Base-by-base conservation (phyloP, 257 asterid genomes). In the Solanum microdontum region DNA sequence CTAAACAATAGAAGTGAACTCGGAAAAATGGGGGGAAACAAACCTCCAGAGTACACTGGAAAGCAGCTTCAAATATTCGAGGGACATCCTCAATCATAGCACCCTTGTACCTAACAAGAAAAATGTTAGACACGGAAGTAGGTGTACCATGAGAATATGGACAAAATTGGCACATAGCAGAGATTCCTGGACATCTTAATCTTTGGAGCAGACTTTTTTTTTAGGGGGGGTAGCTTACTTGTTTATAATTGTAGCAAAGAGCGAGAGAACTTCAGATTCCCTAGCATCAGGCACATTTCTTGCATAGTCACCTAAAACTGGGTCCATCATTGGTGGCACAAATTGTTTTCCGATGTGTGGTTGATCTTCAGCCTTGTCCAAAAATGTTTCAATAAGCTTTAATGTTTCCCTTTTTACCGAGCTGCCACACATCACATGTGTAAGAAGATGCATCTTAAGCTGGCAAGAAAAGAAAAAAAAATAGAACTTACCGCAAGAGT, bases 301-400 rank as follows among this genome's bases (percentile, higher is more conserved):
- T 32, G 99, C 98, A 86, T 97, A 97, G 90, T 97, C 99, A 82
- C 97, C 98, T 51, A 97, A 98, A 87, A 97, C 97, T 34, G 98
- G 96, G 88, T 97, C 99, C 99, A 97, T 97, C 99, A 97, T 97
- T 26, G 98, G 99, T 24, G 98, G 99, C 88, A 97, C 99, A 88
- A 94, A 97, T 82, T 96, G 98, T 89, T 92, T 97, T 72, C 99
- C 99, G 24, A 95, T 96, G 86, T 91, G 96, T 45, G 99, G 94
- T 89, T 96, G 98, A 69, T 92, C 98, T 90, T 97, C 99, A 79
- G 99, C 98, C 93, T 97, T 97, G 84, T 97, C 99, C 73, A 97
- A 92, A 91, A 97, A 97, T 77, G 99, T 97, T 93, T 96, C 99
- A 74, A 97, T 93, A 89, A 97, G 98, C 94, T 96, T 96, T 69